phyloP scores from a whole-genome alignment of 768 basidiomycete species.

The Boletus tylopilopsis region DNA sequence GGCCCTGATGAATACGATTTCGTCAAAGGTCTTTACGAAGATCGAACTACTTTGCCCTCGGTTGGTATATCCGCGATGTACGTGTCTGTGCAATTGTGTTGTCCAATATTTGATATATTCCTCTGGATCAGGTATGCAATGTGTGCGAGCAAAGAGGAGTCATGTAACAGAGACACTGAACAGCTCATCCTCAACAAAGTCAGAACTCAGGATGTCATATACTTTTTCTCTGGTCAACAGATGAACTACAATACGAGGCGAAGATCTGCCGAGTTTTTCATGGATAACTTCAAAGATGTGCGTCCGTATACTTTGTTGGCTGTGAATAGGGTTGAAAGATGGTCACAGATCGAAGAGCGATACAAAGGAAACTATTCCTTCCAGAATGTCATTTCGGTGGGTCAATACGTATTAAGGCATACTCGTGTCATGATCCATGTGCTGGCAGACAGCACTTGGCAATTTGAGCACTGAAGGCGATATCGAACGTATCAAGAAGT shows the following conservation, averaged over 20 bases:
- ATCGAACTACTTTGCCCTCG: constrained; percentile 70
- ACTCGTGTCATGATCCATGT: constrained; percentile 6
- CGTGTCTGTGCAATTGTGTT: constrained; percentile 18
- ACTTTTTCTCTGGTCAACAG: constrained; percentile 59
- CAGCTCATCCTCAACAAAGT: constrained; percentile 51
- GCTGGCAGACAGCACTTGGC: constrained; percentile 34
- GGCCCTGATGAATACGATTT: constrained; percentile 74
- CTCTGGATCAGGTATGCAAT: constrained; percentile 51
- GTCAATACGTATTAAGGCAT: constrained; percentile 9
- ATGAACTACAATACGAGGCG: constrained; percentile 55
- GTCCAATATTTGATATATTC: background rate
- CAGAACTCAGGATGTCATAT: constrained; percentile 58
- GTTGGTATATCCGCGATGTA: constrained; percentile 65
- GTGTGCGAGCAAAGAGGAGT: constrained; percentile 53
- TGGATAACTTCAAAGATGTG: constrained; percentile 64
- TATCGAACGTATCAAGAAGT: constrained; percentile 53
- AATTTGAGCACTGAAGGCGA: constrained; percentile 68
- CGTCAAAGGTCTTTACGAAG: constrained; percentile 62
- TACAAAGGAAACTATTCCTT: constrained; percentile 69
- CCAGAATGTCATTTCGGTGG: constrained; percentile 48
- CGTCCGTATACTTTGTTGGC: constrained; percentile 19
- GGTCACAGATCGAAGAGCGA: constrained; percentile 53
- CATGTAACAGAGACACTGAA: constrained; percentile 60
- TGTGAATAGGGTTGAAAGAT: background rate
- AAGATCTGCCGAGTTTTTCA: constrained; percentile 56